Base-by-base conservation (phyloP, 164 flowering plant genomes). In the Protea cynaroides region DNA sequence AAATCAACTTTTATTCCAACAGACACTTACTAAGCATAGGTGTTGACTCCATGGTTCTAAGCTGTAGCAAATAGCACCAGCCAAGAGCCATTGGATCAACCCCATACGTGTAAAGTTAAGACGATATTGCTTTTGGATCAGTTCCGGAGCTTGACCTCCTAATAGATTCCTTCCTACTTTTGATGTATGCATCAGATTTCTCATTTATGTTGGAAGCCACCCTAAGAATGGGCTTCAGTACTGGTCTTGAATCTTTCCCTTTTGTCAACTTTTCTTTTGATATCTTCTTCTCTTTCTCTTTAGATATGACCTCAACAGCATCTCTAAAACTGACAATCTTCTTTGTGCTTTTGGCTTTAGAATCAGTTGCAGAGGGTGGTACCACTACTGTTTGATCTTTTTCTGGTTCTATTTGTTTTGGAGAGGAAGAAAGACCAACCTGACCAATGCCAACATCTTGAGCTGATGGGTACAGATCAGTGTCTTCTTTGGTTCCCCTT, bases 181-280 rank as follows among this genome's bases (percentile, higher is more conserved):
- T 49, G 15, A 84, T 77, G 56, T 71, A 84, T 0, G 54, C 74
- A 9, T 70, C 82, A 0, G 83, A 68, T 67, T 70, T 72, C 49
- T 82, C 81, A 44, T 84, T 75, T 19, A 82, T 75, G 52, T 79
- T 76, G 0, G 67, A 25, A 0, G 47, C 43, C 37, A 65, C 70
- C 51, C 56, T 58, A n/a, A 68, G 61, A 13, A 64, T 66, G 13
- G 73, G 71, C 67, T 60, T 65, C 14, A 56, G 25, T 2, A 61
- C 72, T 49, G 34, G 34, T 29, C 59, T 72, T 3, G 65, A 56
- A 19, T 23, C 23, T 37, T 54, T 64, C n/a, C 1, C 1, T 4
- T 46, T 62, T 25, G 61, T n/a, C 7, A 22, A 1, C 38, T 12
- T 24, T 7, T 61, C 74, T 34, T 56, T 60, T 63, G 18, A 5